Base-by-base conservation (phyloP, 2,329 filamentous ascomycete genomes). In the Alternaria panax region DNA sequence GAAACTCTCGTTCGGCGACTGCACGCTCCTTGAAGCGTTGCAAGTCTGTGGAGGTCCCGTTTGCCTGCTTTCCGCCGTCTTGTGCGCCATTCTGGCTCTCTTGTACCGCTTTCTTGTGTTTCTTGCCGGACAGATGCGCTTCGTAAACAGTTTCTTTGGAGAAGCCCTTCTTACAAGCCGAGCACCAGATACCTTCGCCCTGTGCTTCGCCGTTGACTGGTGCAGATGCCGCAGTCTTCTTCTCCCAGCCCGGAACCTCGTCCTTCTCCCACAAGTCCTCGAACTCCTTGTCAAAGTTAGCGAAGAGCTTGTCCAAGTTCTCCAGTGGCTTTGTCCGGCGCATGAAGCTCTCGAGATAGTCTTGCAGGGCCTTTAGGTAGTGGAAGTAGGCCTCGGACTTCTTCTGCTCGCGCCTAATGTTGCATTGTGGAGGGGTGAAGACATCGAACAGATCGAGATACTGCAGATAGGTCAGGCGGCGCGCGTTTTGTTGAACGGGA, bases 91-190 rank as follows among this genome's bases (percentile, higher is more conserved):
- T 64, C 25, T 85, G 53, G 86, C 74, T 92, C 88, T 69, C 66
- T 41, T 73, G 63, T 6, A 90, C 92, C 0, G 91, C 92, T 70
- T 92, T 92, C 76, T 94, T 87, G 77, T 99, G 95, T 76, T 98
- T 99, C 80, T 96, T 94, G 41, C 94, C 94, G 0, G 83, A 90
- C 62, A 99, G 80, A 77, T 99, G 95, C 36, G 87, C 89, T 70
- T 93, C 93, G 83, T 96, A 97, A 47, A 97, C 92, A 63, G 97
- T 97, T 66, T 95, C 88, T 72, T 97, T 98, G 72, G 92, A 93
- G 81, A 98, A 99, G 60, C 94, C 92, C 80, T 93, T 97, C 74
- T 95, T 90, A 76, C 95, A 99, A 63, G 93, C 93, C 6, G 90
- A 85, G 72, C 95, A 99, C 91, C 92, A 98, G 16, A 93, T 85